Evolutionary conservation across 768 basidiomycete genomes (phyloP).

Genomic region (Phylloporus scabripes): DNA sequence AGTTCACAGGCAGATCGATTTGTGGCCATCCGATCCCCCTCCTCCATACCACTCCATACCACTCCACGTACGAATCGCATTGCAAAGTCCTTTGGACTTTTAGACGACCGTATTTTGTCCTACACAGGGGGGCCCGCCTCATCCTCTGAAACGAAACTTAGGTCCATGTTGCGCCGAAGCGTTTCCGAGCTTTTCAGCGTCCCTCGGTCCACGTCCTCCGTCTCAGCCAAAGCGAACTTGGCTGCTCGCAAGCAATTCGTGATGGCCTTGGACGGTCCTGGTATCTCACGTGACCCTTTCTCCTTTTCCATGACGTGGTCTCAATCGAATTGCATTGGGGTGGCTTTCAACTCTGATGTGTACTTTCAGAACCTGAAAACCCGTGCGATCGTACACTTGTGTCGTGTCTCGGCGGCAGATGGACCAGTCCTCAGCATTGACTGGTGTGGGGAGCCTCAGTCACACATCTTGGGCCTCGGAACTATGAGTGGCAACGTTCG

Average conservation of each 20-base stretch:
- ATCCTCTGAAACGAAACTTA: constrained; percentile 37
- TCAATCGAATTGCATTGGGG: constrained; percentile 50
- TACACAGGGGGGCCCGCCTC: constrained; percentile 39
- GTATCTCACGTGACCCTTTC: constrained; percentile 47
- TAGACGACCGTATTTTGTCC: constrained; percentile 50
- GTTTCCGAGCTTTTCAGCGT: constrained; percentile 45
- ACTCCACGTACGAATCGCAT: constrained; percentile 67
- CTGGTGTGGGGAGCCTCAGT: constrained; percentile 43
- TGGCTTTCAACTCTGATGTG: constrained; percentile 53
- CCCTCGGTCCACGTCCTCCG: constrained; percentile 27
- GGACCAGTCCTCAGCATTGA: constrained; percentile 44
- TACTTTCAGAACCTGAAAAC: constrained; percentile 60
- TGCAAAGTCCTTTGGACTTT: constrained; percentile 54
- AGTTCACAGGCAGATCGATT: constrained; percentile 53
- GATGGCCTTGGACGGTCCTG: constrained; percentile 61
- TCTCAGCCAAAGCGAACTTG: constrained; percentile 57
- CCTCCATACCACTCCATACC: constrained; percentile 48
- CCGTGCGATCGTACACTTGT: constrained; percentile 48
- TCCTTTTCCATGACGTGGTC: constrained; percentile 64
- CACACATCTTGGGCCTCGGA: constrained; percentile 46
- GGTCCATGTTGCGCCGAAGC: constrained; percentile 46
- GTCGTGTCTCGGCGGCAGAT: constrained; percentile 31
- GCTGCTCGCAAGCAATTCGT: constrained; percentile 48
- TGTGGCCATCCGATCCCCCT: constrained; percentile 48
- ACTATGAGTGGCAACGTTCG: constrained; percentile 47